A percentile compares a stretch with the other conserved stretches of the same genome.
These are phyloP conservation scores for Marasmius sp. DNA, from an alignment of 1,284 basidiomycete genomes.

Conservation along the genomic window DNA sequence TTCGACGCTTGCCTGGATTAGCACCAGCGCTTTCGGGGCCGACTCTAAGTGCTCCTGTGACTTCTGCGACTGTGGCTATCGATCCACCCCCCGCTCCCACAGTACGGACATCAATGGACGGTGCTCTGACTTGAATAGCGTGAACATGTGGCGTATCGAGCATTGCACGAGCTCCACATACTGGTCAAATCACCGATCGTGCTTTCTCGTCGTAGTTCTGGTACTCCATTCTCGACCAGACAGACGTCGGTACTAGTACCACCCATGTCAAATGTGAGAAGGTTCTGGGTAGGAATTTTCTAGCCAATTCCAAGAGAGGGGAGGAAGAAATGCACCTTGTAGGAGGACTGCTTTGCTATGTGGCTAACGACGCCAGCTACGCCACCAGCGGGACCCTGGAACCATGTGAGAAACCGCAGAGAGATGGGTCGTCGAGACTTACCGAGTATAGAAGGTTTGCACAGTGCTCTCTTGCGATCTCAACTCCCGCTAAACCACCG, in stretches of 20 bases:
- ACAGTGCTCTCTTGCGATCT: slow-evolving; percentile 22
- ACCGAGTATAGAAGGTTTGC: slow-evolving; percentile 24
- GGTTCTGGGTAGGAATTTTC: slow-evolving; percentile 14
- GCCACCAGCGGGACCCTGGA: slow-evolving; percentile 27
- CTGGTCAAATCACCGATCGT: slow-evolving; percentile 22
- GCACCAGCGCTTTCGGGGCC: slow-evolving; percentile 31
- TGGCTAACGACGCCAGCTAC: slow-evolving; percentile 26
- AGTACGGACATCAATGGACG: slow-evolving; percentile 29
- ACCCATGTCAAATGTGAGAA: slow-evolving; percentile 30
- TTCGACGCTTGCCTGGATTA: slow-evolving; percentile 9
- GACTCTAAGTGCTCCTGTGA: slow-evolving; percentile 29
- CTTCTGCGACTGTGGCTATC: slow-evolving; percentile 25
- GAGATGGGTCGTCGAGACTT: neutral
- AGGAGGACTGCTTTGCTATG: slow-evolving; percentile 22
- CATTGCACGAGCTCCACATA: slow-evolving; percentile 6
- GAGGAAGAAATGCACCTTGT: slow-evolving; percentile 13
- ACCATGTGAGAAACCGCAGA: slow-evolving; percentile 1
- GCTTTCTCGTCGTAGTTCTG: slow-evolving; percentile 23
- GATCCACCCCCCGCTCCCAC: slow-evolving; percentile 32
- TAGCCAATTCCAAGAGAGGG: neutral
- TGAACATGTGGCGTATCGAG: neutral
- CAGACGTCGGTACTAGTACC: slow-evolving; percentile 31
- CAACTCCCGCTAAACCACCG: slow-evolving; percentile 25
- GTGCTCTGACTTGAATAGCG: slow-evolving; percentile 19
- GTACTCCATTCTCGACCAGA: slow-evolving; percentile 27